Conservation (phyloP, 441 rosid species). For the Eugenia klotzschiana region DNA sequence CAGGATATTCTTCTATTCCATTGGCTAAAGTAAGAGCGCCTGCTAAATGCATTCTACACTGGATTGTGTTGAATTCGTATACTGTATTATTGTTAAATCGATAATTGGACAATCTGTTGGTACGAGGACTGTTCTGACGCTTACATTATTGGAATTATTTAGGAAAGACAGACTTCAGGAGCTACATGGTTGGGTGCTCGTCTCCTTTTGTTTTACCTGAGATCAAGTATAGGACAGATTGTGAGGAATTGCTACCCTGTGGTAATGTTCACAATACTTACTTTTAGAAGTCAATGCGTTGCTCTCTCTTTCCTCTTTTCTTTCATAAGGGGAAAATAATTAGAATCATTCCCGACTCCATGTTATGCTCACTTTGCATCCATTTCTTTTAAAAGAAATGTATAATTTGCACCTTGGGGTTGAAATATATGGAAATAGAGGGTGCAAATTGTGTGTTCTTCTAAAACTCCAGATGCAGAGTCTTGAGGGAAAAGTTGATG, state of each 20-base stretch:
- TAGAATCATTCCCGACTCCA: background rate
- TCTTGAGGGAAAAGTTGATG: background rate
- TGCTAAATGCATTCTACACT: background rate
- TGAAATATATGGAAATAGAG: background rate
- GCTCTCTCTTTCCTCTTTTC: background rate
- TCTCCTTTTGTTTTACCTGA: constrained; percentile 47
- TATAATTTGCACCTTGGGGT: background rate
- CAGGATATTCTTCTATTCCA: constrained; percentile 31
- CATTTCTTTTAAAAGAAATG: background rate
- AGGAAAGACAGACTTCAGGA: constrained; percentile 55
- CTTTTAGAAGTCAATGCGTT: background rate
- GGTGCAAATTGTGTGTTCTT: background rate
- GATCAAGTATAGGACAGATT: constrained; percentile 34
- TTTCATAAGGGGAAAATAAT: background rate
- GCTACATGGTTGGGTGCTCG: constrained; percentile 55
- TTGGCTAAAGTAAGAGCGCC: constrained; percentile 28
- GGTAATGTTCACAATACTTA: constrained; percentile 17
- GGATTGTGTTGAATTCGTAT: background rate
- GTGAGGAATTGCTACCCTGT: constrained; percentile 68
- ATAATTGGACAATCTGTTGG: background rate
- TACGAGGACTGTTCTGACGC: background rate
- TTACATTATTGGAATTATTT: background rate
- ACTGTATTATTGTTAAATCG: background rate
- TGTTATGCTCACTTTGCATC: background rate
- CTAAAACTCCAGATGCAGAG: background rate